Base-by-base conservation (phyloP, 2,329 filamentous ascomycete genomes). In the Alternaria sp. region DNA sequence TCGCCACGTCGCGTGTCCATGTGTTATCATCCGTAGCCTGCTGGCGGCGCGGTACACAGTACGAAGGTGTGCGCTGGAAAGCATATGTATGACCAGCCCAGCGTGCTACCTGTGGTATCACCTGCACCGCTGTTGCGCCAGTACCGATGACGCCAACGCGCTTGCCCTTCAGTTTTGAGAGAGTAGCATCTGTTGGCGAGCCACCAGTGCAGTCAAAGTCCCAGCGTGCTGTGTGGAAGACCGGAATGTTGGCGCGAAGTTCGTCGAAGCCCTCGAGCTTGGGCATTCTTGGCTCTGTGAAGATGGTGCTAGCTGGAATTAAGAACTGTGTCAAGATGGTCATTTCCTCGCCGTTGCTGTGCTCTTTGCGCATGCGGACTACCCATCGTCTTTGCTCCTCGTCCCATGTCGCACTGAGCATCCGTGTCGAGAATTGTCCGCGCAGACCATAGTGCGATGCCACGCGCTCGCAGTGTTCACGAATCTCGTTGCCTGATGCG, bases 221-320 rank as follows among this genome's bases (percentile, higher is more conserved):
- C 82, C 82, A 84, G 11, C 81, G 76, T 4, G 75, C 69, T 1
- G 81, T 80, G 65, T 84, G 82, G 58, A 83, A 82, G 39, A 74
- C 74, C 5, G 78, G 67, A 12, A 81, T 81, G 38, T 77, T 59
- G 34, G 36, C 36, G 20, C 36, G 43, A 30, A 59, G 22, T 22
- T 54, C 34, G 5, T 63, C 36, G 70, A 72, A 20, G 11, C 78
- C 81, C 20, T 81, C 74, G 2, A 89, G 71, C 12, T 83, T 81
- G 1, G 69, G 69, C 49, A 68, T 51, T n/a, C 60, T 47, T 1
- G 79, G 76, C 9, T 22, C 86, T 80, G 68, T 48, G n/a, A 86
- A 86, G 0, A 71, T 47, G 4, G 57, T 54, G 1, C 66, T 61
- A 3, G 64, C 63, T 11, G 59, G 64, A 46, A 48, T 49, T 28